Base-by-base conservation (phyloP, 1,284 basidiomycete species). In the Ceratobasidium sp. region DNA sequence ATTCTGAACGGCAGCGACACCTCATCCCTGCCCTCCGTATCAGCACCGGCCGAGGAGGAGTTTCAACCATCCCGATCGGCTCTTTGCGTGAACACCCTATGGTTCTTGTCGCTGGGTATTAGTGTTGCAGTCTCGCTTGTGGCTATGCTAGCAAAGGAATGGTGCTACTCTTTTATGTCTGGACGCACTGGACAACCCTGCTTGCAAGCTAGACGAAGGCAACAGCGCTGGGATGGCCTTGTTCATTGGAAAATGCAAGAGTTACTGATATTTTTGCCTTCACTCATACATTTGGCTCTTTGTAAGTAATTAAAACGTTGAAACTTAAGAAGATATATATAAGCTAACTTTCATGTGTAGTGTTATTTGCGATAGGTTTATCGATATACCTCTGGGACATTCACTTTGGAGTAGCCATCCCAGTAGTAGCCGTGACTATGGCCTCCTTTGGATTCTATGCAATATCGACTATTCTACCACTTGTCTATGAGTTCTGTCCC, bases 201-300 rank as follows among this genome's bases (percentile, higher is more conserved):
- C 44, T 7, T 24, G 8, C 60, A 63, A 44, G 60, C 41, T 11
- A 41, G 60, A 29, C 36, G 50, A 54, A 48, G 64, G 36, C 64
- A 66, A 50, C 48, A 54, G 24, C 48, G 33, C 17, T 66, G 48
- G 50, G 27, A 66, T 51, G 64, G 50, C 11, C 48, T 66, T 17
- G 50, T 53, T 22, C 31, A 22, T n/a, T 66, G 64, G 64, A 66
- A 53, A 36, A 66, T 66, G 64, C 14, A 53, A 22, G 50, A 54
- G 19, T n/a, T 66, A 19, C 22, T 66, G 50, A 53, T 36, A 27
- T 48, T 53, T 36, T 31, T 66, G 15, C 64, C 64, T n/a, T 22
- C 47, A 5, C 22, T 66, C 11, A 53, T 66, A 15, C 64, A 66
- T 19, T 17, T 66, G 14, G 64, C 64, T 8, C 24, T 66, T 2